These are phyloP conservation scores for Alternaria rosae DNA, from an alignment of 2,329 filamentous ascomycete species.

Conservation along the genomic window DNA sequence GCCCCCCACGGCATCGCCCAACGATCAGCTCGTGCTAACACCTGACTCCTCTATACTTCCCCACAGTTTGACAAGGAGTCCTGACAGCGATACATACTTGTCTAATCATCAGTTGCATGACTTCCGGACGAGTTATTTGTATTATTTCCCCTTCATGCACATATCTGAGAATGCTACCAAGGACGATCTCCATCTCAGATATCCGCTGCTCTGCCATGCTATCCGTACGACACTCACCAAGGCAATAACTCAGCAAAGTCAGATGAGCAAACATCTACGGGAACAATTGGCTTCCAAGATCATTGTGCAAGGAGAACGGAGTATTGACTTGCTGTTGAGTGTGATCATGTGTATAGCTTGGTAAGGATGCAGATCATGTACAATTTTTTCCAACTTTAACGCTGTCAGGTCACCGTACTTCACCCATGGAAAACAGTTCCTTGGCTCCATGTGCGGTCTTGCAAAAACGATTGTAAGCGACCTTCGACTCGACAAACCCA, in stretches of 20 bases:
- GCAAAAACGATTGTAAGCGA: slow-evolving; percentile 28
- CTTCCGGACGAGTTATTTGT: slow-evolving; percentile 19
- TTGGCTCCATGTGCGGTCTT: slow-evolving; percentile 24
- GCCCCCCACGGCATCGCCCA: background rate
- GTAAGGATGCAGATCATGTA: slow-evolving; percentile 5
- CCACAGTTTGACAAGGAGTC: background rate
- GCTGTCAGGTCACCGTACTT: slow-evolving; percentile 25
- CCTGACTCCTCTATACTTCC: slow-evolving; percentile 13
- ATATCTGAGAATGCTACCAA: slow-evolving; percentile 13
- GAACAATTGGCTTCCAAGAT: slow-evolving; percentile 26
- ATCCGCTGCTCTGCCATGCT: slow-evolving; percentile 21
- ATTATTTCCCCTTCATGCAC: slow-evolving; percentile 23
- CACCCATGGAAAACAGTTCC: slow-evolving; percentile 23
- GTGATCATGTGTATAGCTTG: slow-evolving; percentile 32
- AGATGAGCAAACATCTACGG: slow-evolving; percentile 25
- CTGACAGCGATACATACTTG: background rate
- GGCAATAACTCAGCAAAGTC: slow-evolving; percentile 16
- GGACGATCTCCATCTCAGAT: slow-evolving; percentile 9
- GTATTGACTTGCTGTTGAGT: slow-evolving; percentile 29
- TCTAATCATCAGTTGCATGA: slow-evolving; percentile 14
- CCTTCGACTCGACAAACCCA: slow-evolving; percentile 28
- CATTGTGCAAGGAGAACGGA: slow-evolving; percentile 32
- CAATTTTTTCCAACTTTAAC: background rate
- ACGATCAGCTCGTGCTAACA: slow-evolving; percentile 10
- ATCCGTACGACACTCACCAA: slow-evolving; percentile 29